These are phyloP conservation scores for Trichomonascaceae sp. DNA, from an alignment of 1,139 yeast species.

Conservation along the genomic window DNA sequence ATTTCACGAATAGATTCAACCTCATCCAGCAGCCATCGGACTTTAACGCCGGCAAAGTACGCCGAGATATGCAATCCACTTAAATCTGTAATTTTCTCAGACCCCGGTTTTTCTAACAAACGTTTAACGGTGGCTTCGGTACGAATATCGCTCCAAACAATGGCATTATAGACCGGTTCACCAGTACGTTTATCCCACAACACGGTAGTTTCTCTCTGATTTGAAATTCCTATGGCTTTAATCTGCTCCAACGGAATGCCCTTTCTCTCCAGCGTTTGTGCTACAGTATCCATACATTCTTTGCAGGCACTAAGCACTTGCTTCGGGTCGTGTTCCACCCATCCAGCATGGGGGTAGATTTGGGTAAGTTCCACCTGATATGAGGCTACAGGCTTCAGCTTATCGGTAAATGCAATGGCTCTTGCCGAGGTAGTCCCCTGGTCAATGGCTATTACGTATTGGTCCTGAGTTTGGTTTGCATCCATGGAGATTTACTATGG, in stretches of 20 bases:
- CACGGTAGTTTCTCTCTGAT: conserved; percentile 92
- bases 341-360: conserved; percentile 40
- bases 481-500: not conserved
- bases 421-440: conserved; percentile 96
- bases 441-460: conserved; percentile 52
- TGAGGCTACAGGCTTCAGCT: conserved; percentile 73
- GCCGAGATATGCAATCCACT: conserved; percentile 89
- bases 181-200: conserved; percentile 88
- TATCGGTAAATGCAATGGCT: conserved; percentile 68
- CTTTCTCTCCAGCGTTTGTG: conserved; percentile 27
- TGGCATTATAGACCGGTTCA: conserved; percentile 75
- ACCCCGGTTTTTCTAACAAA: conserved; percentile 53
- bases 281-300: conserved; percentile 34
- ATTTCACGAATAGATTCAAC: conserved; percentile 61
- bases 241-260: conserved; percentile 29
- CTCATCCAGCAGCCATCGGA: conserved; percentile 85
- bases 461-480: not conserved
- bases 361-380: conserved; percentile 73
- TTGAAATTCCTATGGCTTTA: conserved; percentile 69
- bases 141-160: conserved; percentile 95
- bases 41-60: conserved; percentile 85
- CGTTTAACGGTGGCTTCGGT: conserved; percentile 69
- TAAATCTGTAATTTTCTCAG: conserved; percentile 54
- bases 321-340: conserved; percentile 93
- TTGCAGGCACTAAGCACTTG: conserved; percentile 72